Evolutionary conservation across 495 filamentous ascomycete genomes (phyloP).

Genomic region (Venustampulla echinocandica): DNA sequence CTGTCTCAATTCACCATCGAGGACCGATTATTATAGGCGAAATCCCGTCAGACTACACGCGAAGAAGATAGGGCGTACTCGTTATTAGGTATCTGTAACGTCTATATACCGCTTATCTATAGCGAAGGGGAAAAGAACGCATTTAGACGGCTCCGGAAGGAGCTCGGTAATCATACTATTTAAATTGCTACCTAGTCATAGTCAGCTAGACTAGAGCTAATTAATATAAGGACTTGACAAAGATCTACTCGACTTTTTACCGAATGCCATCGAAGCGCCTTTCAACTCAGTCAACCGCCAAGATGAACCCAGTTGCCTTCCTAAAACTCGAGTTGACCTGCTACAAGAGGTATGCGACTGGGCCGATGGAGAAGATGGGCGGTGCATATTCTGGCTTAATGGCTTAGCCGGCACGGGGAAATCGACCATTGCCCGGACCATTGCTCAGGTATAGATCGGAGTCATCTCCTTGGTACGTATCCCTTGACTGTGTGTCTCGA

Average conservation of each 20-base stretch:
- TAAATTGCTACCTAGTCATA: too few species aligned
- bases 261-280: constrained; percentile 2
- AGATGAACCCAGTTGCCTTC: constrained; percentile 9
- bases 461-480: too few species aligned
- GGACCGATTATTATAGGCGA: neutral
- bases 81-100: neutral
- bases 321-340: constrained; percentile 12
- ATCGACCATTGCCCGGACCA: neutral
- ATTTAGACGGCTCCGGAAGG: neutral
- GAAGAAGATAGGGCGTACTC: constrained; percentile 1
- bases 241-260: constrained; percentile 2
- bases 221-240: too few species aligned
- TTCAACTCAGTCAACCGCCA: constrained; percentile 6
- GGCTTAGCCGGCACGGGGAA: constrained; percentile 7
- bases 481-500: too few species aligned
- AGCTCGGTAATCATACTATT: neutral
- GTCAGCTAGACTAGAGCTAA: neutral
- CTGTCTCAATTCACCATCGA: neutral
- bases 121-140: neutral
- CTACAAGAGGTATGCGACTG: constrained; percentile 10
- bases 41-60: neutral
- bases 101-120: neutral
- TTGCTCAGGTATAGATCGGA: too few species aligned
- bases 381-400: constrained; percentile 28
- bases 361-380: constrained; percentile 3